Percentiles rank a stretch among this genome's conserved stretches.
These are phyloP conservation scores for Dactylellina cionopaga DNA, from an alignment of 2,329 filamentous ascomycete species.

Conservation along the genomic window DNA sequence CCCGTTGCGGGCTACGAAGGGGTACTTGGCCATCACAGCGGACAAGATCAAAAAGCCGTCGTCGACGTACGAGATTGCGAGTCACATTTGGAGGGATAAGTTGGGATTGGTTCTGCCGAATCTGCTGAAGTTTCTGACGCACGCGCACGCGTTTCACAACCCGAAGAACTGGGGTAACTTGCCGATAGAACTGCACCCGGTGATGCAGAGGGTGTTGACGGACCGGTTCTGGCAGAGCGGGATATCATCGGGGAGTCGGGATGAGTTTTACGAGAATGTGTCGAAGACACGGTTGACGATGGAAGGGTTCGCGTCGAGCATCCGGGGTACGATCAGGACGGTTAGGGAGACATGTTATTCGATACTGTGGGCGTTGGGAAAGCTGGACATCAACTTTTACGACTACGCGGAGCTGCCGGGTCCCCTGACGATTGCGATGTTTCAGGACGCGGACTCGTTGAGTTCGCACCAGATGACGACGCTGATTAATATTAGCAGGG, in stretches of 20 bases:
- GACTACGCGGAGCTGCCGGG: slow-evolving; percentile 84
- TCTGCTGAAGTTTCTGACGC: slow-evolving; percentile 83
- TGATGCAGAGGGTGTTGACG: slow-evolving; percentile 84
- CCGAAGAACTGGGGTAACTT: slow-evolving; percentile 82
- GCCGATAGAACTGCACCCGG: slow-evolving; percentile 76
- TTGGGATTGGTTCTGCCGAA: slow-evolving; percentile 86
- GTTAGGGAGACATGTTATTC: slow-evolving; percentile 94
- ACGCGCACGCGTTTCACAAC: slow-evolving; percentile 92
- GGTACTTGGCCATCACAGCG: slow-evolving; percentile 89
- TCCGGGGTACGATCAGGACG: slow-evolving; percentile 86
- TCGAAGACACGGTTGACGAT: slow-evolving; percentile 87
- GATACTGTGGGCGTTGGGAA: slow-evolving; percentile 91
- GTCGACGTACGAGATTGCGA: slow-evolving; percentile 77
- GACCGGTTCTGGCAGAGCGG: slow-evolving; percentile 99
- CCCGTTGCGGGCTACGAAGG: slow-evolving; percentile 87
- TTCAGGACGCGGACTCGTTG: slow-evolving; percentile 80
- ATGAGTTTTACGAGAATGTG: slow-evolving; percentile 94
- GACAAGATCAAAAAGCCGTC: slow-evolving; percentile 83
- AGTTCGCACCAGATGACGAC: slow-evolving; percentile 94
- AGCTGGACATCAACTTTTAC: slow-evolving; percentile 87
- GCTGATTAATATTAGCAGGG: slow-evolving; percentile 86
- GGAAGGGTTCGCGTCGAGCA: slow-evolving; percentile 92
- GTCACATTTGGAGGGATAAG: slow-evolving; percentile 82
- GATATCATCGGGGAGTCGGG: slow-evolving; percentile 93
- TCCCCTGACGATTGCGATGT: slow-evolving; percentile 83